Evolutionary conservation across 768 basidiomycete genomes (phyloP).

Genomic region (Suillus bovinus): DNA sequence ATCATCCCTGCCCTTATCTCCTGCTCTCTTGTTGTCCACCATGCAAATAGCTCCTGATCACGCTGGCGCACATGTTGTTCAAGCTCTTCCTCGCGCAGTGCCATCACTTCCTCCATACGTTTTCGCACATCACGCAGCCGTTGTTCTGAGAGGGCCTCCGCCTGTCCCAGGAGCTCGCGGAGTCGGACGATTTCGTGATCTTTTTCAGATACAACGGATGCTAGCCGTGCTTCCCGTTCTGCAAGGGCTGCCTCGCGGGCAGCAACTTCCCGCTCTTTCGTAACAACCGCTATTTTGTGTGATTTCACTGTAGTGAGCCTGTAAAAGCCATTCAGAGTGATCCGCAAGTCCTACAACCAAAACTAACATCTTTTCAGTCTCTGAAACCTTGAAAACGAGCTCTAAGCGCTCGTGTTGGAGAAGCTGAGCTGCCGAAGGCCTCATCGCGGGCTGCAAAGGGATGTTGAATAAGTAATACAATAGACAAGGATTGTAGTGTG

Average conservation of each 20-base stretch:
- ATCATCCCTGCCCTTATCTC: constrained; percentile 53
- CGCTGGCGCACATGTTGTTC: constrained; percentile 64
- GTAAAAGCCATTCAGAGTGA: background rate
- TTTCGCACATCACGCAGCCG: constrained; percentile 59
- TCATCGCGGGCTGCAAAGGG: constrained; percentile 70
- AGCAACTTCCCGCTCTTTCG: constrained; percentile 65
- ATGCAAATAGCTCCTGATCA: constrained; percentile 62
- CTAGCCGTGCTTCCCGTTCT: constrained; percentile 57
- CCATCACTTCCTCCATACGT: constrained; percentile 74
- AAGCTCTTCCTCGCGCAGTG: constrained; percentile 68
- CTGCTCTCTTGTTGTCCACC: constrained; percentile 55
- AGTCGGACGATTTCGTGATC: constrained; percentile 59
- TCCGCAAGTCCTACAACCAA: background rate
- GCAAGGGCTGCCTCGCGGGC: constrained; percentile 54
- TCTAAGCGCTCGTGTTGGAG: constrained; percentile 79
- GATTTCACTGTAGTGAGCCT: constrained; percentile 68
- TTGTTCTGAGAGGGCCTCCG: constrained; percentile 42
- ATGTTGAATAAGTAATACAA: background rate
- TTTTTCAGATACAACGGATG: constrained; percentile 49
- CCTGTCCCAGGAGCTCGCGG: constrained; percentile 42
- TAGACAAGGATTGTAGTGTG: constrained; percentile 11
- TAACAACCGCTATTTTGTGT: constrained; percentile 54
- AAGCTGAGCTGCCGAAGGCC: constrained; percentile 79
- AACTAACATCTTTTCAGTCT: constrained; percentile 76
- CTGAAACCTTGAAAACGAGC: constrained; percentile 67